Evolutionary conservation across 257 asterid species (phyloP), one percentile per base, ranked within the genome.

Genomic region (Mentha longifolia): DNA sequence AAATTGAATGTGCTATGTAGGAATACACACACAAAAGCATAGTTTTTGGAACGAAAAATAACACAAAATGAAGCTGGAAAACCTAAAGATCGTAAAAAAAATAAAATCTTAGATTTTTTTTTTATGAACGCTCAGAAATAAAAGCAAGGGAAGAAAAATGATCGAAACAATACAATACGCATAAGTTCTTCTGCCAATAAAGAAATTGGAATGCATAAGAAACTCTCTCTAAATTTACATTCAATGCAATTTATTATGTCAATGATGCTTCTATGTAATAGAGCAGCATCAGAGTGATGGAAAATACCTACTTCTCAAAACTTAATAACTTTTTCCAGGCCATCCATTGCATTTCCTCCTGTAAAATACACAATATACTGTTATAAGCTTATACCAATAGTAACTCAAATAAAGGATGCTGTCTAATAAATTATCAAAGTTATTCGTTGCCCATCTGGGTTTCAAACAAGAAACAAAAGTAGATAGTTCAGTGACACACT

Each of bases 281-380:
- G 37, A 68, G 31, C 61, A 72, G 50, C 73, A 74, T 50, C 37
- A 74, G 50, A 62, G 57, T 6, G 31, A 72, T 20, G 19, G 70
- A 39, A 51, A 65, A 80, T 42, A 58, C 77, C 74, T 82, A 94
- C 99, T 90, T 95, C 84, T 89, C 99, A 82, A 95, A 95, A 75
- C 79, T 82, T 73, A 95, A 70, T 54, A 95, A 77, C 81, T 76
- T 89, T 76, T 83, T 92, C 98, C 99, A 95, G 59, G 98, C 91
- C 79, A 82, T 81, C 98, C 98, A 95, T 76, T 95, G 98, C 73
- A 70, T 69, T 77, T 95, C 99, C 83, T 92, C 99, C 99, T 95
- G 88, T 74, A 79, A 76, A 81, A 71, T 47, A 71, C 31, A 68
- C 22, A 59, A 52, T 8, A 62, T 16, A 35, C 6, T 39, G 35